A percentile compares a stretch with the other conserved stretches of the same genome.
Conservation (phyloP, 108 stramenopile species). For the Pseudonitzschia multiseries region DNA sequence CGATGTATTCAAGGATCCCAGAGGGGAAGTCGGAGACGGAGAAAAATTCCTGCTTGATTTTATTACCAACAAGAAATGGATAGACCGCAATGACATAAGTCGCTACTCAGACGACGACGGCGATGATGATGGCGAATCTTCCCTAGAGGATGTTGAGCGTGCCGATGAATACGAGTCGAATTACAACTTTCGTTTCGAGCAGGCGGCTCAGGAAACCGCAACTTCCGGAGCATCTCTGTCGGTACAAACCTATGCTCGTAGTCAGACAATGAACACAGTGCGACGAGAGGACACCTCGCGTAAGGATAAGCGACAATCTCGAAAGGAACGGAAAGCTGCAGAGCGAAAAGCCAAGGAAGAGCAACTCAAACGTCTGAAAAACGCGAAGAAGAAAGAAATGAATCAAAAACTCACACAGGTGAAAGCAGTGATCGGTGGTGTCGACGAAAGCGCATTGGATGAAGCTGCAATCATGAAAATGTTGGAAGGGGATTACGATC, state of each 20-base stretch:
- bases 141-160: constrained; percentile 84
- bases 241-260: constrained; percentile 80
- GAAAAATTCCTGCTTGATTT: constrained; percentile 85
- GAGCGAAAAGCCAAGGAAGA: constrained; percentile 94
- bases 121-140: constrained; percentile 74
- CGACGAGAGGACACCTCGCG: constrained; percentile 93
- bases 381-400: constrained; percentile 92
- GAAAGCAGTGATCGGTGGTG: constrained; percentile 70
- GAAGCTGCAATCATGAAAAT: constrained; percentile 79
- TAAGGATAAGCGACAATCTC: constrained; percentile 79
- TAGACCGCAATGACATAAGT: constrained; percentile 48
- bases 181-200: constrained; percentile 99
- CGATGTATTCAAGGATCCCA: constrained; percentile 57
- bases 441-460: constrained; percentile 44
- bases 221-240: constrained; percentile 63
- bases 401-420: constrained; percentile 78
- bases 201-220: constrained; percentile 61
- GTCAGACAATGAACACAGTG: constrained; percentile 66
- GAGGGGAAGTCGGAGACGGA: constrained; percentile 89
- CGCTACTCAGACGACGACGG: constrained; percentile 27
- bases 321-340: constrained; percentile 92
- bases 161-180: constrained; percentile 96
- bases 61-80: constrained; percentile 80
- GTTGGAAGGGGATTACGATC: constrained; percentile 96
- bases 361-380: constrained; percentile 92